A percentile compares a stretch with the other conserved stretches of the same genome.
Conservation (phyloP, 1,284 basidiomycete species). For the Ustilago trichophora region DNA sequence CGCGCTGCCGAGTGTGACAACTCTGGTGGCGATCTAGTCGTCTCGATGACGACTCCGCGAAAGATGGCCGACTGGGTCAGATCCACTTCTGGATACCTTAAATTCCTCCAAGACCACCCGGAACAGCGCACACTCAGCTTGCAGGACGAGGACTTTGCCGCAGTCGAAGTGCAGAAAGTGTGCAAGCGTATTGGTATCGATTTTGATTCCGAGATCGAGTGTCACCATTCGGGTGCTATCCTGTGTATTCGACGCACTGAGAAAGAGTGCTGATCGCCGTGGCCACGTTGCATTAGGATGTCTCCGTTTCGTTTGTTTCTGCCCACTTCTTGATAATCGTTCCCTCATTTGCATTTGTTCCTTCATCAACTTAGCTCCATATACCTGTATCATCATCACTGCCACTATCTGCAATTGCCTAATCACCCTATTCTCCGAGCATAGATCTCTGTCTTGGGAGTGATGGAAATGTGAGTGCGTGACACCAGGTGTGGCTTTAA, state of each 20-base stretch:
- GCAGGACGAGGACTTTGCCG: conserved; percentile 33
- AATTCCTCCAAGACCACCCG: conserved; percentile 22
- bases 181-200: conserved; percentile 26
- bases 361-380: too few relatives aligned
- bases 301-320: too few relatives aligned
- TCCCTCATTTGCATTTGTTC: too few relatives aligned
- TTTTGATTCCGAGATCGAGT: conserved; percentile 37
- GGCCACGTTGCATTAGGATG: too few relatives aligned
- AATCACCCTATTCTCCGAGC: too few relatives aligned
- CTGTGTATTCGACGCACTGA: conserved; percentile 26
- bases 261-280: conserved; percentile 9
- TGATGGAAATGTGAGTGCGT: too few relatives aligned
- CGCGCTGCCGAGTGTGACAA: conserved; percentile 35
- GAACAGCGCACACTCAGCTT: conserved; percentile 37
- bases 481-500: too few relatives aligned
- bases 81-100: conserved; percentile 35
- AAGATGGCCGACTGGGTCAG: conserved; percentile 44
- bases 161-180: conserved; percentile 31
- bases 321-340: too few relatives aligned
- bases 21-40: conserved; percentile 26
- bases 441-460: too few relatives aligned
- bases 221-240: conserved; percentile 34
- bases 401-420: too few relatives aligned
- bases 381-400: too few relatives aligned
- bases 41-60: conserved; percentile 30